These are phyloP conservation scores for Cutaneotrichosporon sp. DNA, from an alignment of 1,284 basidiomycete genomes.

Conservation along the genomic window DNA sequence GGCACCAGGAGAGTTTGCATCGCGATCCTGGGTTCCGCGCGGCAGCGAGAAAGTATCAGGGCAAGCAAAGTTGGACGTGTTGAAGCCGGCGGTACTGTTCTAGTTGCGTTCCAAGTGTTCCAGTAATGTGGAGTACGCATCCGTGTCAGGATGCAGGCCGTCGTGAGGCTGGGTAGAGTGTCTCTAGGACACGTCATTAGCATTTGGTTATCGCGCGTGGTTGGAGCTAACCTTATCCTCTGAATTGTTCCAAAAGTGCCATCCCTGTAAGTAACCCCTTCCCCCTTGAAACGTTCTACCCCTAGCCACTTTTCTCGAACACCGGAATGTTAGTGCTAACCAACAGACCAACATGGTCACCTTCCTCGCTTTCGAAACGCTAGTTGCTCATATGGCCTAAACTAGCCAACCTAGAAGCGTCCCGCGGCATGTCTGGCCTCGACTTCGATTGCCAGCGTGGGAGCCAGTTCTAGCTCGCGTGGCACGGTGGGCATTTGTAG, in stretches of 20 bases:
- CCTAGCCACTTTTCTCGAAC: not conserved
- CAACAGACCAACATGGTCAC: slow-evolving; percentile 53
- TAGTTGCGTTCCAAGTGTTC: not conserved
- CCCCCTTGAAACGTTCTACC: slow-evolving; percentile 6
- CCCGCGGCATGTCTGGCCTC: not conserved
- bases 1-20: not conserved
- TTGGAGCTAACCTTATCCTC: slow-evolving; percentile 15
- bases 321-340: not conserved
- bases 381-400: slow-evolving; percentile 27
- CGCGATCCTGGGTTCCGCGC: not conserved
- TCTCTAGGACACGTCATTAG: not conserved
- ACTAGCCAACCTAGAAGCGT: not conserved
- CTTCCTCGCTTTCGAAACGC: slow-evolving; percentile 52
- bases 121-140: not conserved
- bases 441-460: not conserved
- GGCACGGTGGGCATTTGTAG: not conserved
- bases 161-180: not conserved
- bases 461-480: not conserved
- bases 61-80: not conserved
- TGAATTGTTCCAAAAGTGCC: slow-evolving; percentile 6
- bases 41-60: not conserved
- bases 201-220: not conserved
- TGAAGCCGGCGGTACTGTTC: not conserved
- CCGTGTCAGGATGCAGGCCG: not conserved
- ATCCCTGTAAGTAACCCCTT: slow-evolving; percentile 13